These are phyloP conservation scores for Caulochytrium protostelioides DNA, from an alignment of 371 early-diverging fungal genomes.

Conservation along the genomic window DNA sequence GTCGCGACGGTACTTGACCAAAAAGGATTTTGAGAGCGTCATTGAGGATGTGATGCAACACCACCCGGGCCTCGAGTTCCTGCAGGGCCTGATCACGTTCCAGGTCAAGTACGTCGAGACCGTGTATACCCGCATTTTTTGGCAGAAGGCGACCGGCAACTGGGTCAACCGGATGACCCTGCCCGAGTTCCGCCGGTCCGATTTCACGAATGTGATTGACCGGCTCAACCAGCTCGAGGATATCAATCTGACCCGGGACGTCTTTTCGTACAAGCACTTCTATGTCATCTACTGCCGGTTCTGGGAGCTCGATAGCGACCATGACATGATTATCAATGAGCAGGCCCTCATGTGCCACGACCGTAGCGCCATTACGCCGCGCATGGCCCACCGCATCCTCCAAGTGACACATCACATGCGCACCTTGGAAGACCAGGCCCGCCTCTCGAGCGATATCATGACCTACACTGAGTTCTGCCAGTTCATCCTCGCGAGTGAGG, in stretches of 20 bases:
- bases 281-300: conserved; percentile 91
- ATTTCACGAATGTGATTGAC: conserved; percentile 33
- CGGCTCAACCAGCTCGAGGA: conserved; percentile 45
- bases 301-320: conserved; percentile 65
- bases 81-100: conserved; percentile 50
- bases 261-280: conserved; percentile 86
- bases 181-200: conserved; percentile 37
- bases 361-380: conserved; percentile 29
- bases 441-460: neutral
- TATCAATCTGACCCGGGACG: conserved; percentile 43
- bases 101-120: conserved; percentile 61
- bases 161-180: conserved; percentile 47
- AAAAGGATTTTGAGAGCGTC: conserved; percentile 19
- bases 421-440: neutral
- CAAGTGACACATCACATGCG: conserved; percentile 1
- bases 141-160: conserved; percentile 38
- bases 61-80: conserved; percentile 68
- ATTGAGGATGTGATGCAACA: conserved; percentile 36
- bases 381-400: conserved; percentile 38
- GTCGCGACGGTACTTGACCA: conserved; percentile 15
- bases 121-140: conserved; percentile 64
- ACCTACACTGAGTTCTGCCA: conserved; percentile 28
- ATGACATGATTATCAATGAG: conserved; percentile 41
- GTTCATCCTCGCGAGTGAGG: conserved; percentile 71
- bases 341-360: conserved; percentile 42